Evolutionary conservation across 257 asterid genomes (phyloP), one percentile per base, ranked within the genome.

Genomic region (Nicotiana paniculata): DNA sequence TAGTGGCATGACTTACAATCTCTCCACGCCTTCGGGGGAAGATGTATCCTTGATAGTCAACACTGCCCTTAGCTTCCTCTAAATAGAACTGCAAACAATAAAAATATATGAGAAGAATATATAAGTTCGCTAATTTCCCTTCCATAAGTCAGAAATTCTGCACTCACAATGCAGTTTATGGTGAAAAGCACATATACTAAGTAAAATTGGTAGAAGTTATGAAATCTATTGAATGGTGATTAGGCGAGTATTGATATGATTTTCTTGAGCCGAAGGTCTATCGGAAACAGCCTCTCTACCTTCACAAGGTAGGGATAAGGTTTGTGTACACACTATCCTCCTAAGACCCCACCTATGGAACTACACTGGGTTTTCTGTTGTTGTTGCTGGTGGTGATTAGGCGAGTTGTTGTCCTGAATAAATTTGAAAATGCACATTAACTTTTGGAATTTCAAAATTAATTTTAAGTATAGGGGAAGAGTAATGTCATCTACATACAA

Each of bases 31-130:
- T 92, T 86, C 97, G 91, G 33, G 99, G 99, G 85, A 95, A 90
- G 35, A 95, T 90, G 68, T 93, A 93, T 18, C 99, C 99, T 88
- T 95, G 99, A 88, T 95, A 95, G 85, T 95, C 91, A 76, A 95
- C 99, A 72, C 90, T 90, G 30, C 98, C 97, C 86, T 95, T 95
- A 70, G 92, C 89, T 91, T 95, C 99, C 86, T 95, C 99, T 24
- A 95, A 81, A 88, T 93, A 95, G 87, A 95, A 95, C 99, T 95
- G 91, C 86, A 76, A n/a, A 88, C 77, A 0, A 81, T 30, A 66
- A 51, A 28, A 51, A 51, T 59, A 16, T 4, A 0, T 77, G 83
- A 37, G 28, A 87, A 81, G 57, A 75, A 16, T 66, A 81, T 55
- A 24, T 61, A 37, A 8, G 17, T 9, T 67, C 58, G n/a, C 8